Percentiles rank a stretch among this genome's conserved stretches.
Conservation (phyloP, 257 asterid genomes). For the Asclepias syriaca region DNA sequence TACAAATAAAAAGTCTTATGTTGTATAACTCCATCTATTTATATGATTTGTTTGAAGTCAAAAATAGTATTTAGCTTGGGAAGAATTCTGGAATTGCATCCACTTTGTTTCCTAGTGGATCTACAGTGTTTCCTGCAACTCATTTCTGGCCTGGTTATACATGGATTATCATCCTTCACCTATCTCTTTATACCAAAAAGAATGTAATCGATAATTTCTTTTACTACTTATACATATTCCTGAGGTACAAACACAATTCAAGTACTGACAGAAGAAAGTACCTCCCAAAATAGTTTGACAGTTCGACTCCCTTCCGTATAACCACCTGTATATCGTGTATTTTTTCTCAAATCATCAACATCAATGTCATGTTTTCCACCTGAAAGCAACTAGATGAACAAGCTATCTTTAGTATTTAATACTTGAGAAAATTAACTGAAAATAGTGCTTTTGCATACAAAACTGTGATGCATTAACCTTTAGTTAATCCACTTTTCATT, state of each 20-base stretch:
- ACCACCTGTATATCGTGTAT: slow-evolving; percentile 92
- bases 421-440: background rate
- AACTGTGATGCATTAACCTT: background rate
- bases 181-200: background rate
- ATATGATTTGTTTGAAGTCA: background rate
- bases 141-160: background rate
- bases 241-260: background rate
- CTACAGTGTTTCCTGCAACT: background rate
- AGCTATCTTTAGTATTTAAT: slow-evolving; percentile 19
- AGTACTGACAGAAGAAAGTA: slow-evolving; percentile 22
- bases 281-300: slow-evolving; percentile 96
- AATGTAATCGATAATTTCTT: background rate
- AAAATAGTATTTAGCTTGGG: background rate
- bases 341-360: slow-evolving; percentile 73
- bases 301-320: slow-evolving; percentile 82
- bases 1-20: background rate
- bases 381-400: slow-evolving; percentile 63
- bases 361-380: slow-evolving; percentile 95
- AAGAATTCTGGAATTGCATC: background rate
- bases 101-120: background rate
- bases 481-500: background rate
- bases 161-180: background rate
- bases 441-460: background rate
- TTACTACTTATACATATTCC: background rate
- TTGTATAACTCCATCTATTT: background rate